Conservation (phyloP, 495 filamentous ascomycete genomes). For the Podospora pseudoanserina region DNA sequence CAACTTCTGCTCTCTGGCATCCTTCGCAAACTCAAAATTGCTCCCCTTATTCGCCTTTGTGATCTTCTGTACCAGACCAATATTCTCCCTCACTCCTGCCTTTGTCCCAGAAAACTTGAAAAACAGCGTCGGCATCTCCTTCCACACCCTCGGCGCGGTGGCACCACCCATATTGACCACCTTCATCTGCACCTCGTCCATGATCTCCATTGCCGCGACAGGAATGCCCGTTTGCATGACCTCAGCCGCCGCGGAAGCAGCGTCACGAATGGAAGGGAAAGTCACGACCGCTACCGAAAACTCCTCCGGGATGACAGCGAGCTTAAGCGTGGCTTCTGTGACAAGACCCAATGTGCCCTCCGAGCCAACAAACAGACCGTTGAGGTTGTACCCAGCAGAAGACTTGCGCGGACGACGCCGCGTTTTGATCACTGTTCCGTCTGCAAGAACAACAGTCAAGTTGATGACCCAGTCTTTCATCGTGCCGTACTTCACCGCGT, state of each 20-base stretch:
- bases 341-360: constrained; percentile 77
- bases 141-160: constrained; percentile 64
- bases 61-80: constrained; percentile 60
- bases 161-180: constrained; percentile 70
- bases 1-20: constrained; percentile 61
- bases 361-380: constrained; percentile 69
- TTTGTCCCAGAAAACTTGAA: constrained; percentile 81
- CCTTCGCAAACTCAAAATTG: constrained; percentile 71
- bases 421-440: constrained; percentile 77
- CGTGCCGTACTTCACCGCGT: constrained; percentile 76
- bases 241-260: constrained; percentile 63
- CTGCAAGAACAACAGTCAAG: constrained; percentile 73
- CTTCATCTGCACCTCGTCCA: constrained; percentile 80
- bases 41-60: constrained; percentile 58
- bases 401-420: constrained; percentile 69
- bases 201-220: constrained; percentile 75
- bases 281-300: constrained; percentile 71
- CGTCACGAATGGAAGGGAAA: constrained; percentile 69
- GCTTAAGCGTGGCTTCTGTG: constrained; percentile 71
- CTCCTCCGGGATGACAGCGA: constrained; percentile 69
- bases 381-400: constrained; percentile 79
- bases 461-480: constrained; percentile 89
- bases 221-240: constrained; percentile 71
- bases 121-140: constrained; percentile 74
- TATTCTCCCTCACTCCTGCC: constrained; percentile 64